Evolutionary conservation across 2,329 filamentous ascomycete genomes (phyloP), one percentile per base, ranked within the genome.

Genomic region (Fusarium pininemorale): DNA sequence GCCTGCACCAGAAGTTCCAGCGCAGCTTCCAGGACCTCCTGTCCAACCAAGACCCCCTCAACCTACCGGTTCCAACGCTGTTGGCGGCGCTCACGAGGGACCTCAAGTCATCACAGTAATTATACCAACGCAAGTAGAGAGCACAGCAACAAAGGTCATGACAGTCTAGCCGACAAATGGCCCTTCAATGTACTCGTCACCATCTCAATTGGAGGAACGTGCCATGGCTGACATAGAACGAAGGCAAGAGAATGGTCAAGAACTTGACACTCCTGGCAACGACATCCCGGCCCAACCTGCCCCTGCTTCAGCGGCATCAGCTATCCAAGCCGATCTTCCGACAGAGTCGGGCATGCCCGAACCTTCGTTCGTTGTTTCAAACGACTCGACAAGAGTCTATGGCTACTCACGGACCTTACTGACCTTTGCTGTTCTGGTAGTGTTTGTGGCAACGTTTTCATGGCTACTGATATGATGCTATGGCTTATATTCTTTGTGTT

Each of bases 101-200:
- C 73, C 66, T 54, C 51, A 74, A 13, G 50, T 78, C 24, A 65
- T 79, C 30, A 80, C 77, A 20, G 66, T 81, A 11, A 75, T 79
- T 44, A 65, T 75, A 22, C 65, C 79, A 26, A 69, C 72, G 16
- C 66, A 70, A 24, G 56, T 75, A 15, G 66, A 70, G 15, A 63
- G 70, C 16, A 72, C 76, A 14, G 56, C 73, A 50, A 80, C 72
- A 35, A 71, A 37, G 35, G 48, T 71, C 38, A 54, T 73, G 35
- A 75, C 73, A 38, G 62, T 71, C 56, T 71, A 61, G 66, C 59
- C 57, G 60, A 68, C 72, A 16, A 45, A 63, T 24, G 47, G 47
- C 15, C 28, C 70, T n/a, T 71, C 75, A 15, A 68, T 42, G 28
- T 55, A 50, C 54, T 48, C 67, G 26, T 42, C 56, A 12, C 30